Base-by-base conservation (phyloP, 176 grass and related monocot genomes). In the Phyllostachys edulis region DNA sequence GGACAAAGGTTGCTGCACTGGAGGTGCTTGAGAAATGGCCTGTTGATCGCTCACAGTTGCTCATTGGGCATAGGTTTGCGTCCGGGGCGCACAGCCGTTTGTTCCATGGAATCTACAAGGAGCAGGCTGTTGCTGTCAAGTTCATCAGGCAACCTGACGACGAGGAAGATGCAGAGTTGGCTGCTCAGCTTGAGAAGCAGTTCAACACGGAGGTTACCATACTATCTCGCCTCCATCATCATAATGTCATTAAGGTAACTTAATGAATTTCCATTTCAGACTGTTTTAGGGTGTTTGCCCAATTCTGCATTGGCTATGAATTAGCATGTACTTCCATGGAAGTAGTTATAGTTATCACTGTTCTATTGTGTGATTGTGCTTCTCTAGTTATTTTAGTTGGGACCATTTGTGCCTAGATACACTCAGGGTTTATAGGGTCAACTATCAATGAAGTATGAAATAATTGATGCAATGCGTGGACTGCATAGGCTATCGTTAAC, bases 171-270 rank as follows among this genome's bases (percentile, higher is more conserved):
- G 90, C 88, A 73, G 86, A 74, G 41, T 70, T 95, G 77, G 89
- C 93, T 51, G 70, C 83, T 34, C 82, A 85, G 84, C 89, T 99
- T 44, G 93, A 92, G 88, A 94, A 92, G 84, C 93, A 99, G 80
- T 99, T 95, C 85, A 89, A 72, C 52, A 91, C 89, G 75, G 96
- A 99, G 82, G 79, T 94, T n/a, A 80, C 78, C 17, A 88, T 85
- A 59, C 65, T 99, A 24, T 94, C 91, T 5, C 97, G 86, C 73
- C 89, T 96, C 20, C 34, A 63, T 70, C 97, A 99, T 70, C 85
- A 17, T 32, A 99, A 99, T 70, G 90, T 96, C 64, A 99, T 96
- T 50, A 99, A 99, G 93, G 96, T 98, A 88, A 80, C 12, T 34
- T 51, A 29, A 34, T 1, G 39, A 77, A 40, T 38, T 78, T 26